Percentiles rank a stretch among this genome's conserved stretches.
Evolutionary conservation across 805 yeast species (phyloP).

Genomic region (Alloascoidea hylecoeti): DNA sequence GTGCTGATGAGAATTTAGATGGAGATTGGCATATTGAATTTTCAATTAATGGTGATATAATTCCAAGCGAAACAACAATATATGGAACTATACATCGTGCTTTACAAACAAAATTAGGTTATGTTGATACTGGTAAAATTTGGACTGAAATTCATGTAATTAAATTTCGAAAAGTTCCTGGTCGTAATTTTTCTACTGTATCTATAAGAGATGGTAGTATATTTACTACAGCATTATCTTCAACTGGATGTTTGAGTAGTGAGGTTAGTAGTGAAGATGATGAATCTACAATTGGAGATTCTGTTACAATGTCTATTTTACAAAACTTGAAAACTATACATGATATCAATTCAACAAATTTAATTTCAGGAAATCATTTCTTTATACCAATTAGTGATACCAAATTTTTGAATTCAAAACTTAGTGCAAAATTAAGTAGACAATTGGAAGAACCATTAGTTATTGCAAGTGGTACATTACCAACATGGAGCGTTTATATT

Average conservation of each 20-base stretch:
- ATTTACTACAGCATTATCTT: too few relatives aligned
- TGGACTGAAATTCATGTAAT: conserved; percentile 48
- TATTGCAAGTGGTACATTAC: conserved; percentile 76
- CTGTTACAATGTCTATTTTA: conserved; percentile 18
- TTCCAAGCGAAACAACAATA: conserved; percentile 57
- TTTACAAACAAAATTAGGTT: background rate
- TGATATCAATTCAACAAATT: conserved; percentile 22
- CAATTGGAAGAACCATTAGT: conserved; percentile 84
- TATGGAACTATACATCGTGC: conserved; percentile 53
- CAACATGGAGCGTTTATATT: conserved; percentile 71
- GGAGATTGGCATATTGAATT: conserved; percentile 36
- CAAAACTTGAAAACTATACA: conserved; percentile 33
- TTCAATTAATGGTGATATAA: conserved; percentile 35
- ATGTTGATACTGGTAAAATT: conserved; percentile 13
- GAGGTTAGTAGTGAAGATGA: background rate
- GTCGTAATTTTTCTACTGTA: background rate
- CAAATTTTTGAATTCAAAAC: conserved; percentile 56
- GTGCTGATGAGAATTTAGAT: conserved; percentile 4
- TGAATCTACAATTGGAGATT: conserved; percentile 4
- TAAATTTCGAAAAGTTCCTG: conserved; percentile 23
- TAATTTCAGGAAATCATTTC: conserved; percentile 11
- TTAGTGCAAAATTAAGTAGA: conserved; percentile 74
- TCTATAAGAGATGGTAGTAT: background rate
- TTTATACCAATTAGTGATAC: conserved; percentile 8
- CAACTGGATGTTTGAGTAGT: too few relatives aligned